These are phyloP conservation scores for Aspergillus sclerotioniger DNA, from an alignment of 495 filamentous ascomycete species.

Conservation along the genomic window DNA sequence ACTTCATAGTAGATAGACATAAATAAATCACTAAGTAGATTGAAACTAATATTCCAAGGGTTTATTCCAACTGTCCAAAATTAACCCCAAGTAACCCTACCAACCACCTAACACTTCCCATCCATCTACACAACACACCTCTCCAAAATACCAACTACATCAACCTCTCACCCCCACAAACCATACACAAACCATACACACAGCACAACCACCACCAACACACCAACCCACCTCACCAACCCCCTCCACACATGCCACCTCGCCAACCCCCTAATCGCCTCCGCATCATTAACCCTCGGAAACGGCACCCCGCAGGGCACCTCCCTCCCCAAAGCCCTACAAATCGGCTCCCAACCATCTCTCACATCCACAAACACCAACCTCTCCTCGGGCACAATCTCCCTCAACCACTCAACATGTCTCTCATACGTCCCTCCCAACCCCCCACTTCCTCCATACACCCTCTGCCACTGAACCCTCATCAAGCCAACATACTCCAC, in stretches of 20 bases:
- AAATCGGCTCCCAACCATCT: conserved; percentile 52
- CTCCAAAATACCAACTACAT: no score
- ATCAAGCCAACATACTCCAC: conserved; percentile 17
- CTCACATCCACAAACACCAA: conserved; percentile 47
- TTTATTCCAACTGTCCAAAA: no score
- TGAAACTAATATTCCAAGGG: no score
- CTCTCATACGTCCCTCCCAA: not conserved
- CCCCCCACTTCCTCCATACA: conserved; percentile 16
- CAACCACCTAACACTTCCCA: no score
- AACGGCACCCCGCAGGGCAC: conserved; percentile 38
- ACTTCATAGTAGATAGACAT: no score
- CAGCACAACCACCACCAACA: not conserved
- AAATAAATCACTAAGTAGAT: no score
- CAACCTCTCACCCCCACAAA: no score
- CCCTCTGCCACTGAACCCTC: conserved; percentile 18
- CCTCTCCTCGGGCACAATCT: conserved; percentile 40
- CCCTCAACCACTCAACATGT: conserved; percentile 35
- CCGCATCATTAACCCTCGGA: conserved; percentile 37
- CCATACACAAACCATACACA: no score
- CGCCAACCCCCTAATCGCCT: conserved; percentile 19
- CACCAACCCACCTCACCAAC: conserved; percentile 20
- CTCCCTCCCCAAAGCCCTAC: conserved; percentile 45
- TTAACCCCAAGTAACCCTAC: no score
- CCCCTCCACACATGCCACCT: conserved; percentile 20
- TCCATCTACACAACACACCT: no score